Evolutionary conservation across 116 monocot genomes (phyloP).

Genomic region (Cymodocea nodosa): DNA sequence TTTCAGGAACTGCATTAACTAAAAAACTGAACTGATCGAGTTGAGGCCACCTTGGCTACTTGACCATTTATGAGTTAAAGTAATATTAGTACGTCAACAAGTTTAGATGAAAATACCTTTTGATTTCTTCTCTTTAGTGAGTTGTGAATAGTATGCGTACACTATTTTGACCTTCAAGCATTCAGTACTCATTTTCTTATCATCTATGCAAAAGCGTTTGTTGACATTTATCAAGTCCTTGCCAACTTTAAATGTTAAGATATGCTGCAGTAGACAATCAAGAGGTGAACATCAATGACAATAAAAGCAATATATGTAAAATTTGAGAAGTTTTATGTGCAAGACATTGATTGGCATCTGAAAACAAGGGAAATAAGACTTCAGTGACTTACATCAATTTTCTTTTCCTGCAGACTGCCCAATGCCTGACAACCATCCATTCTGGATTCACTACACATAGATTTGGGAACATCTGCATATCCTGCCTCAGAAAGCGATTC

Average conservation of each 20-base stretch:
- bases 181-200: slow-evolving; percentile 33
- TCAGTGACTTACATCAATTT: not conserved
- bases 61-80: too few species aligned
- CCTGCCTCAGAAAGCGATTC: slow-evolving; percentile 24
- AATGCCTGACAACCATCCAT: slow-evolving; percentile 19
- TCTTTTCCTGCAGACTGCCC: slow-evolving; percentile 1
- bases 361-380: not conserved
- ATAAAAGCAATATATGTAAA: too few species aligned
- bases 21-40: not conserved
- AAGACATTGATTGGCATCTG: not conserved
- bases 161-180: slow-evolving; percentile 57
- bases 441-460: slow-evolving; percentile 28
- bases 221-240: slow-evolving; percentile 33
- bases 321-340: not conserved
- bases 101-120: slow-evolving; percentile 41
- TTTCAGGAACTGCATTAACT: too few species aligned
- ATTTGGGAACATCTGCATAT: slow-evolving; percentile 19
- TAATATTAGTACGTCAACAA: not conserved
- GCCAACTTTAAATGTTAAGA: slow-evolving; percentile 47
- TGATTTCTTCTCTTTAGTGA: slow-evolving; percentile 49
- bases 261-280: slow-evolving; percentile 31
- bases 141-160: slow-evolving; percentile 48
- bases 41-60: too few species aligned
- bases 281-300: too few species aligned
- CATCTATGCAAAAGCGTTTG: slow-evolving; percentile 34